phyloP scores from a whole-genome alignment of 139 green algal species.

The Nannochloris sp. region DNA sequence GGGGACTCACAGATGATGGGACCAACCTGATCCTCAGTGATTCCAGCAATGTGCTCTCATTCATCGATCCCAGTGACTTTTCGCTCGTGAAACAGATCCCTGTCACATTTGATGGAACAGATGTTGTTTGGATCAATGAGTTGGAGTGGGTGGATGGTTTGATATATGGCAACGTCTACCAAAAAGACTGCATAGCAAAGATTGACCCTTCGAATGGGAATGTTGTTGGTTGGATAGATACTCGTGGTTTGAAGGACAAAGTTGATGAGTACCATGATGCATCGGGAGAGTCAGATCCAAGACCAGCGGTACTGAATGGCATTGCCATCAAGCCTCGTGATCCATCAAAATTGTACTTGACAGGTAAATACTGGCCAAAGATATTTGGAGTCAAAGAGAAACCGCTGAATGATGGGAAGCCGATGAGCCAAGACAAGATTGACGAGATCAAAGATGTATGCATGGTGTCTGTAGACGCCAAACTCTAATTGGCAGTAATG shows the following conservation, averaged over 20 bases:
- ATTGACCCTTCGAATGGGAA: constrained; percentile 50
- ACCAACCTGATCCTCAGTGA: constrained; percentile 59
- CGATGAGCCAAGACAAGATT: background rate
- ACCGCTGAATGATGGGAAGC: background rate
- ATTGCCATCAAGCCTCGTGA: constrained; percentile 64
- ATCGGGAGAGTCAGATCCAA: background rate
- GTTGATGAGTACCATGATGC: constrained; percentile 18
- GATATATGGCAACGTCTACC: constrained; percentile 80
- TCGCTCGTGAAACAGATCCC: constrained; percentile 10
- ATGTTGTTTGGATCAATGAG: constrained; percentile 39
- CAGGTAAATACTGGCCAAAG: constrained; percentile 70
- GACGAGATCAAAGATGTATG: background rate
- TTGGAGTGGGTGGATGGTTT: constrained; percentile 68
- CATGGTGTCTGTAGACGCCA: background rate
- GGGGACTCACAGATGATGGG: constrained; percentile 67
- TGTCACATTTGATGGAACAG: constrained; percentile 13
- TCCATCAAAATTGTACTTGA: constrained; percentile 63
- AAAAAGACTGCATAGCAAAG: constrained; percentile 73
- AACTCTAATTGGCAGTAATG: background rate
- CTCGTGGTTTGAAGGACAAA: constrained; percentile 33
- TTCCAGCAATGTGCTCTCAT: constrained; percentile 44
- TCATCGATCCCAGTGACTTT: constrained; percentile 46
- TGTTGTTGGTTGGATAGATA: constrained; percentile 57
- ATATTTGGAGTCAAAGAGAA: constrained; percentile 14
- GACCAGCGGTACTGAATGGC: constrained; percentile 74